Percentiles rank a stretch among this genome's conserved stretches.
Evolutionary conservation across 345 rosid species (phyloP).

Genomic region (Passiflora organensis): DNA sequence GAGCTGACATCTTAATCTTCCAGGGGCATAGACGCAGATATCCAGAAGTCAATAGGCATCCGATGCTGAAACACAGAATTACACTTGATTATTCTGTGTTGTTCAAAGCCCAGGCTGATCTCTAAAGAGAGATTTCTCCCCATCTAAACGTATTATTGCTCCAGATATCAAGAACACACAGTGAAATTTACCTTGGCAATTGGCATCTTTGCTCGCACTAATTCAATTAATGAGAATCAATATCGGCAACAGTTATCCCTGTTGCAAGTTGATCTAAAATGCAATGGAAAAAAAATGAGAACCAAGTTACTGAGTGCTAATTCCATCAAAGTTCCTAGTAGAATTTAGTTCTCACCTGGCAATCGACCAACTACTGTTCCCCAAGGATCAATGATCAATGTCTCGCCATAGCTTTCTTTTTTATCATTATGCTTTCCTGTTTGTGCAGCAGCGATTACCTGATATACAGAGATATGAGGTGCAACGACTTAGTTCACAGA

Average conservation of each 20-base stretch:
- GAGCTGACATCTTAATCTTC: too few relatives aligned
- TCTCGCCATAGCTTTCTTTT: constrained; percentile 80
- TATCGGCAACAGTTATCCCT: constrained; percentile 77
- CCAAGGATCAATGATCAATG: constrained; percentile 92
- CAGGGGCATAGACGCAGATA: constrained; percentile 28
- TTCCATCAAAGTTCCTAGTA: too few relatives aligned
- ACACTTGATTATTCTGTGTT: too few relatives aligned
- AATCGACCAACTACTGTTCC: constrained; percentile 73
- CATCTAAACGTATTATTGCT: too few relatives aligned
- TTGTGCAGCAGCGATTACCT: constrained; percentile 93
- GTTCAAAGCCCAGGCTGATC: too few relatives aligned
- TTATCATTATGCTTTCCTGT: constrained; percentile 78
- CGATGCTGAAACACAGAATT: constrained; percentile 38
- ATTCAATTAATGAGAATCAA: constrained; percentile 72
- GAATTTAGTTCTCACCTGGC: constrained; percentile 45
- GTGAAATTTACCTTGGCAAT: constrained; percentile 52
- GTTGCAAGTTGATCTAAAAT: constrained; percentile 51
- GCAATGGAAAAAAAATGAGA: background rate
- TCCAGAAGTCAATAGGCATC: constrained; percentile 56
- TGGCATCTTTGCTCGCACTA: constrained; percentile 81
- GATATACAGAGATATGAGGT: constrained; percentile 6
- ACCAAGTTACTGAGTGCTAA: too few relatives aligned
- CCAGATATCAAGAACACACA: background rate
- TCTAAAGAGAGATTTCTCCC: too few relatives aligned
- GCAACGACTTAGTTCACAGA: background rate